A percentile compares a stretch with the other conserved stretches of the same genome.
Conservation (phyloP, 805 yeast species). For the Schwanniomyces pseudopolymorphus region DNA sequence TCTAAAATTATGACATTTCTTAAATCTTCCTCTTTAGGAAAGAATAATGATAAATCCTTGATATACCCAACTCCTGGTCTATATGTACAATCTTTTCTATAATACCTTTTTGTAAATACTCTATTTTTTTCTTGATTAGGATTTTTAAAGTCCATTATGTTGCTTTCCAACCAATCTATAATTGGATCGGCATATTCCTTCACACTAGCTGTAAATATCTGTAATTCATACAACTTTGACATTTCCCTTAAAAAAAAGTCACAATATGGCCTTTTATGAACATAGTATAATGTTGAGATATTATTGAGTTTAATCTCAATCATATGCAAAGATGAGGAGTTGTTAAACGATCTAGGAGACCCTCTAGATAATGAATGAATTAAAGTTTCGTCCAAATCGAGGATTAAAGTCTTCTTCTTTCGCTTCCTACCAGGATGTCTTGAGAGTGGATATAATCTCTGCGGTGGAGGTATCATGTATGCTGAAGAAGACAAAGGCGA, state of each 20-base stretch:
- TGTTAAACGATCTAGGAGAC: constrained; percentile 43
- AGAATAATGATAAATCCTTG: constrained; percentile 41
- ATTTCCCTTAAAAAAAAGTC: constrained; percentile 80
- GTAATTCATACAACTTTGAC: constrained; percentile 82
- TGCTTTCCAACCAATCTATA: constrained; percentile 84
- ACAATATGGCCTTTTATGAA: constrained; percentile 89
- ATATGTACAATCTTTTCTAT: constrained; percentile 77
- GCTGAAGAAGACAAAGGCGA: constrained; percentile 41
- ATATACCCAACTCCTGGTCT: constrained; percentile 83
- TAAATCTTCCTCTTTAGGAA: constrained; percentile 66
- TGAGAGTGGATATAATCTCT: constrained; percentile 39
- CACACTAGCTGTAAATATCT: constrained; percentile 92
- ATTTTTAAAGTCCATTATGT: constrained; percentile 24
- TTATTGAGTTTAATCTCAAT: constrained; percentile 75
- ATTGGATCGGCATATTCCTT: constrained; percentile 97
- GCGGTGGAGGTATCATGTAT: constrained; percentile 48
- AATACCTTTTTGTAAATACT: constrained; percentile 57
- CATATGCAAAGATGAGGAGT: constrained; percentile 49
- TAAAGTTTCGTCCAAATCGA: constrained; percentile 92
- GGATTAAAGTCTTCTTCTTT: constrained; percentile 65
- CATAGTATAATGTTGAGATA: constrained; percentile 80
- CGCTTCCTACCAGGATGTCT: constrained; percentile 38
- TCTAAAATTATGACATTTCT: constrained; percentile 77
- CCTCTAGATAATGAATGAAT: constrained; percentile 85
- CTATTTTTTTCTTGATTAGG: constrained; percentile 6